A percentile compares a stretch with the other conserved stretches of the same genome.
phyloP scores from a whole-genome alignment of 352 stramenopile genomes.

The Globisporangium radiosum region DNA sequence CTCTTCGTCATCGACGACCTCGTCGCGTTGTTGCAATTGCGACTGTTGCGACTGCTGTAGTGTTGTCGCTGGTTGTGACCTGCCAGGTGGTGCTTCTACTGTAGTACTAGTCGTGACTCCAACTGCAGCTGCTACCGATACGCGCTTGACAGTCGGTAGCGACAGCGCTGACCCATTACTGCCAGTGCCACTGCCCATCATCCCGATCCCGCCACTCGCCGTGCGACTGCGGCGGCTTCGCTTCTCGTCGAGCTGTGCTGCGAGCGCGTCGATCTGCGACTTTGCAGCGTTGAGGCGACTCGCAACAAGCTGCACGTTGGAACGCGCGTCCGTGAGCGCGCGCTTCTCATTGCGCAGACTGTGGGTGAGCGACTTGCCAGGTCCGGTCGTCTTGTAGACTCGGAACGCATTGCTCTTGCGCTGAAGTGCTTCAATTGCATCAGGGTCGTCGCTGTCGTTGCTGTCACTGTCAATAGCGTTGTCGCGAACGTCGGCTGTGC shows the following conservation, averaged over 20 bases:
- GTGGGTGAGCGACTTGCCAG: constrained; percentile 52
- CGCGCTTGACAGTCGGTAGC: too few species aligned
- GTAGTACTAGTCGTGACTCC: not conserved
- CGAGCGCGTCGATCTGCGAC: constrained; percentile 57
- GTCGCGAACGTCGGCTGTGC: constrained; percentile 15
- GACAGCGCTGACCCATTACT: too few species aligned
- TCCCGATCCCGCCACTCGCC: not conserved
- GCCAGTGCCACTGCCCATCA: not conserved
- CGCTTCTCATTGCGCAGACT: constrained; percentile 69
- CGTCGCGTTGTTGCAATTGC: constrained; percentile 35
- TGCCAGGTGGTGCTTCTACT: not conserved
- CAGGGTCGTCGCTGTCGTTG: constrained; percentile 1
- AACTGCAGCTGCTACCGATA: not conserved
- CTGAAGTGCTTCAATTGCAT: constrained; percentile 14
- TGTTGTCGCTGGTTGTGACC: not conserved
- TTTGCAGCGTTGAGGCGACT: constrained; percentile 77
- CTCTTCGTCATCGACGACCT: constrained; percentile 91
- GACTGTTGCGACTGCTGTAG: not conserved
- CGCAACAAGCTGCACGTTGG: constrained; percentile 66
- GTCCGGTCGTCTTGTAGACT: constrained; percentile 46
- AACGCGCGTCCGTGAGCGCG: constrained; percentile 63
- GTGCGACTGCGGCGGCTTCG: constrained; percentile 22
- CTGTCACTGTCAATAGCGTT: constrained; percentile 20
- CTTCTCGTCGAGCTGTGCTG: constrained; percentile 61
- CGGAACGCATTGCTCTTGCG: constrained; percentile 70